Conservation (phyloP, 805 yeast genomes). For the Metschnikowia chrysomelidarum region DNA sequence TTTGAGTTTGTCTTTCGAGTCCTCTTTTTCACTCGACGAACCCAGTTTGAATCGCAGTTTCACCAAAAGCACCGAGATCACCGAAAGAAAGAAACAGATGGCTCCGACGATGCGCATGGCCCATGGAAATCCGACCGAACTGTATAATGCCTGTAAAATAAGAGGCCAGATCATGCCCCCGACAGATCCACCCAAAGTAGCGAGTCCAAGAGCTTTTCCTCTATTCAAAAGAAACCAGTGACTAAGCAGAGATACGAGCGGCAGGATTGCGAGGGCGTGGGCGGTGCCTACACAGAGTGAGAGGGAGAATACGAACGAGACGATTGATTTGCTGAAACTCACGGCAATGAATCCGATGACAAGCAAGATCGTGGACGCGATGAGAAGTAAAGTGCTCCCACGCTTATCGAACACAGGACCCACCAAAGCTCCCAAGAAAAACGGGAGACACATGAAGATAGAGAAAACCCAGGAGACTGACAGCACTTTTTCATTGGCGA, state of each 20-base stretch:
- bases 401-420: conserved; percentile 65
- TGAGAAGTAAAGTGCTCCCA: conserved; percentile 50
- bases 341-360: conserved; percentile 54
- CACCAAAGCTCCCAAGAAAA: conserved; percentile 28
- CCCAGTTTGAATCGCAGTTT: conserved; percentile 24
- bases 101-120: conserved; percentile 49
- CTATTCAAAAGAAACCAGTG: conserved; percentile 65
- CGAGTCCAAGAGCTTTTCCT: conserved; percentile 60
- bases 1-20: conserved; percentile 1
- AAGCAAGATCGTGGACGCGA: conserved; percentile 31
- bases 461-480: conserved; percentile 67
- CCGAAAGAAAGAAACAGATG: conserved; percentile 28
- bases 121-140: conserved; percentile 57
- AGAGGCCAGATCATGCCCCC: conserved; percentile 67
- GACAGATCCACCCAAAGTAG: conserved; percentile 63
- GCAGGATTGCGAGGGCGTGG: conserved; percentile 58
- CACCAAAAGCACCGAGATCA: conserved; percentile 25
- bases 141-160: conserved; percentile 44
- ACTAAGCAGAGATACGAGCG: conserved; percentile 57
- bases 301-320: conserved; percentile 62
- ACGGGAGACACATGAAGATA: conserved; percentile 47
- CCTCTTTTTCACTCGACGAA: neutral
- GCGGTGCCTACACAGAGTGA: conserved; percentile 54
- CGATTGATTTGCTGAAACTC: conserved; percentile 51
- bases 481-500: conserved; percentile 43